Evolutionary conservation across 2,329 filamentous ascomycete species (phyloP), one percentile per base, ranked within the genome.

Genomic region (Periconia sp.): DNA sequence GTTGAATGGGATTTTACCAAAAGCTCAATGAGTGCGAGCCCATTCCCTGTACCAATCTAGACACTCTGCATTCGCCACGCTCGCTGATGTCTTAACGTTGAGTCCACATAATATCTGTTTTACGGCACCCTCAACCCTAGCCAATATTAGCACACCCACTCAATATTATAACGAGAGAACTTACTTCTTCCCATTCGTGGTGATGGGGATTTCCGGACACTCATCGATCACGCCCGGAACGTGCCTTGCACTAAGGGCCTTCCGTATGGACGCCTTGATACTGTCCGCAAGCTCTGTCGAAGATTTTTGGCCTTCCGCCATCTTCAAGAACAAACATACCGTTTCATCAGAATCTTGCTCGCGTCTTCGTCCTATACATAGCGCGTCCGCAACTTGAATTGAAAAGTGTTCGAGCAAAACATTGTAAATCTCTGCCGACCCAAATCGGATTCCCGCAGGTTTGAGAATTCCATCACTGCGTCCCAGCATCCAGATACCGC

Each of bases 391-490:
- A 17, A 97, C 80, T 52, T 93, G 84, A 11, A 81, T 76, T 0
- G 86, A 83, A 64, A 97, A 97, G 74, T 92, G 89, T 60, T 90
- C 86, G 1, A 94, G 84, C 27, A 97, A 77, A n/a, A 97, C 81
- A 70, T 96, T 97, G 75, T 97, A 97, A 18, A 99, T 96, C 78
- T 99, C 94, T 0, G 93, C 92, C 31, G 87, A 92, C 5, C 93
- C 93, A 68, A 99, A 97, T 0, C 93, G 82, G 17, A 99, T 91
- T 2, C 94, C 94, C 0, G 88, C 85, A 0, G 94, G 94, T 71
- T 99, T 99, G 14, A 99, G 77, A 6, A 97, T 90, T 3, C 94
- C 94, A 65, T 99, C 93, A 48, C 89, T 94, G 23, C 93, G 84
- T 2, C 94, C 93, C 0, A 97, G 82, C 93, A 97, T 97, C 60